Conservation (phyloP, 2,329 filamentous ascomycete species). For the Sclerotinia borealis region DNA sequence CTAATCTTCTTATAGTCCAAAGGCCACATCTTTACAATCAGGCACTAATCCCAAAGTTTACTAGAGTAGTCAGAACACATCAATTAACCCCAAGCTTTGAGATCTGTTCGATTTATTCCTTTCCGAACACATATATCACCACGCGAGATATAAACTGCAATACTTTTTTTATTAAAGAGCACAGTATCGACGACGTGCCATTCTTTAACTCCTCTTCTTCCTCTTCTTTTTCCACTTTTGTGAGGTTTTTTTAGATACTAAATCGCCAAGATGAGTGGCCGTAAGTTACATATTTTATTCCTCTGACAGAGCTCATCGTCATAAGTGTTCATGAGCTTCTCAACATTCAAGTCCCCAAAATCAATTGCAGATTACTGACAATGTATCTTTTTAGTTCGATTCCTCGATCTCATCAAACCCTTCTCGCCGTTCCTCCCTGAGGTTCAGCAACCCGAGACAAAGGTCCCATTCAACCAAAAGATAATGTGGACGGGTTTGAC, state of each 20-base stretch:
- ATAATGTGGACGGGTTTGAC: constrained; percentile 93
- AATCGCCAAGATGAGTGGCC: constrained; percentile 39
- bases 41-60: constrained; percentile 16
- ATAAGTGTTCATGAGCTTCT: constrained; percentile 2
- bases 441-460: constrained; percentile 97
- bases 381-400: constrained; percentile 64
- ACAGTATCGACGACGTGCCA: constrained; percentile 25
- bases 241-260: constrained; percentile 32
- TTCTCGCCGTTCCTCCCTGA: constrained; percentile 99
- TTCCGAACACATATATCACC: constrained; percentile 26
- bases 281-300: constrained; percentile 30
- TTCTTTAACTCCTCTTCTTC: constrained; percentile 24
- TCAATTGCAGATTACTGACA: constrained; percentile 23
- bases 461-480: constrained; percentile 98
- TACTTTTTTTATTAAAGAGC: constrained; percentile 7
- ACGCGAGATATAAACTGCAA: constrained; percentile 23
- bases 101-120: constrained; percentile 28
- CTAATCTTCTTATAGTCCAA: constrained; percentile 10
- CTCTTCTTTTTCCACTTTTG: constrained; percentile 33
- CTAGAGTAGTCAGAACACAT: constrained; percentile 21
- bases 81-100: constrained; percentile 16
- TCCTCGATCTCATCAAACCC: constrained; percentile 99
- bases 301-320: constrained; percentile 6
- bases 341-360: constrained; percentile 12
- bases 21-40: constrained; percentile 21